A percentile compares a stretch with the other conserved stretches of the same genome.
phyloP scores from a whole-genome alignment of 2,329 filamentous ascomycete genomes.

The Chaetothyriales sp. region DNA sequence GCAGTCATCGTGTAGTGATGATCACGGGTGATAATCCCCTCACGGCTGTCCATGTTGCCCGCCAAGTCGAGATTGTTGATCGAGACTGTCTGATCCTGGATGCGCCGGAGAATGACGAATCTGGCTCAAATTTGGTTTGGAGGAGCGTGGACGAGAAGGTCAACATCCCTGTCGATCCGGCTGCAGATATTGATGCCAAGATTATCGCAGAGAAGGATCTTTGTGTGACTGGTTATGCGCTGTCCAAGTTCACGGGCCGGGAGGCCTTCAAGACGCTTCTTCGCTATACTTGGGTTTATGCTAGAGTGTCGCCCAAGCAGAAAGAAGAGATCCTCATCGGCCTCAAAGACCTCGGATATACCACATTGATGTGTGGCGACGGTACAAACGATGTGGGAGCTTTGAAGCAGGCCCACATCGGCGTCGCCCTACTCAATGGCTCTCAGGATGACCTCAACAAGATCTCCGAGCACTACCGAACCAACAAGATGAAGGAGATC shows the following conservation, averaged over 20 bases:
- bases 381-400: conserved; percentile 97
- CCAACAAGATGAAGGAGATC: conserved; percentile 95
- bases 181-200: conserved; percentile 62
- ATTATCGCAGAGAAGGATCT: conserved; percentile 80
- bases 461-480: conserved; percentile 85
- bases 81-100: conserved; percentile 89
- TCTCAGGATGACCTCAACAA: conserved; percentile 79
- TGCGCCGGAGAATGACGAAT: conserved; percentile 76
- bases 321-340: conserved; percentile 98
- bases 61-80: conserved; percentile 93
- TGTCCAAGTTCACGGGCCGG: conserved; percentile 77
- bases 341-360: conserved; percentile 92
- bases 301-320: conserved; percentile 93
- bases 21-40: conserved; percentile 97
- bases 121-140: conserved; percentile 76
- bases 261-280: conserved; percentile 62
- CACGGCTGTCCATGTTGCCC: conserved; percentile 88
- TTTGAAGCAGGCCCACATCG: conserved; percentile 94
- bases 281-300: conserved; percentile 91
- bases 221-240: conserved; percentile 87
- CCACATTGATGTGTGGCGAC: conserved; percentile 96
- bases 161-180: conserved; percentile 72
- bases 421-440: conserved; percentile 89
- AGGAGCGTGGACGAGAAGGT: conserved; percentile 84
- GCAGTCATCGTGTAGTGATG: conserved; percentile 96